These are phyloP conservation scores for Salix viminalis DNA, from an alignment of 345 rosid species.

Conservation along the genomic window DNA sequence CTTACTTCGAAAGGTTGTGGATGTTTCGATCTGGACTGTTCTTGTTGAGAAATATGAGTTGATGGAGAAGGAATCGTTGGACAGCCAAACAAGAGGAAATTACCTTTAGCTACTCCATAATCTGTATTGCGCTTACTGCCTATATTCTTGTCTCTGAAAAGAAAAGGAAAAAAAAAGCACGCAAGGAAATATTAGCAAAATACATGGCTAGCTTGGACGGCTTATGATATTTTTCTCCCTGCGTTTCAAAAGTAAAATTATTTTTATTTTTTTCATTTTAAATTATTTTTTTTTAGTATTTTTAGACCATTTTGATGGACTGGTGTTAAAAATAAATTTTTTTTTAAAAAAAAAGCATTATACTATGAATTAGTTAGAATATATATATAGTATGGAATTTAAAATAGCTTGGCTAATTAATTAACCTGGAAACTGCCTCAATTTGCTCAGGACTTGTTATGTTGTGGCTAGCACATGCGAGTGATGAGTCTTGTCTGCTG, in stretches of 20 bases:
- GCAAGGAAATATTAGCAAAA: background rate
- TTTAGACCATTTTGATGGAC: no score
- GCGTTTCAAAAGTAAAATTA: no score
- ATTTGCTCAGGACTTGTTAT: conserved; percentile 23
- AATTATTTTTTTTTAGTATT: background rate
- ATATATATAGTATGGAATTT: background rate
- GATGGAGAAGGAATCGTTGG: conserved; percentile 21
- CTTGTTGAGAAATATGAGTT: conserved; percentile 22
- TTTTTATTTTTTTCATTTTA: background rate
- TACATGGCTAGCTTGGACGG: background rate
- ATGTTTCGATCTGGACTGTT: conserved; percentile 11
- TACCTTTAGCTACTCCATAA: conserved; percentile 23
- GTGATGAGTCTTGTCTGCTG: conserved; percentile 17
- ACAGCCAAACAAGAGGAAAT: conserved; percentile 33
- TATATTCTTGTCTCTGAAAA: conserved; percentile 33
- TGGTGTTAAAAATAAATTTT: no score
- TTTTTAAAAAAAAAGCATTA: no score
- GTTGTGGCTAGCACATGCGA: conserved; percentile 8
- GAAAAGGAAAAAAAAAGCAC: background rate
- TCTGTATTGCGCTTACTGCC: conserved; percentile 18
- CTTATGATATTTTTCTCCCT: no score
- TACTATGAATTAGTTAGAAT: no score
- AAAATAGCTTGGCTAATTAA: background rate
- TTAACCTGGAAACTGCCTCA: conserved; percentile 34
- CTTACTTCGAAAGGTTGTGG: conserved; percentile 26